These are phyloP conservation scores for Maudiozyma barnettii DNA, from an alignment of 805 yeast genomes.

Conservation along the genomic window DNA sequence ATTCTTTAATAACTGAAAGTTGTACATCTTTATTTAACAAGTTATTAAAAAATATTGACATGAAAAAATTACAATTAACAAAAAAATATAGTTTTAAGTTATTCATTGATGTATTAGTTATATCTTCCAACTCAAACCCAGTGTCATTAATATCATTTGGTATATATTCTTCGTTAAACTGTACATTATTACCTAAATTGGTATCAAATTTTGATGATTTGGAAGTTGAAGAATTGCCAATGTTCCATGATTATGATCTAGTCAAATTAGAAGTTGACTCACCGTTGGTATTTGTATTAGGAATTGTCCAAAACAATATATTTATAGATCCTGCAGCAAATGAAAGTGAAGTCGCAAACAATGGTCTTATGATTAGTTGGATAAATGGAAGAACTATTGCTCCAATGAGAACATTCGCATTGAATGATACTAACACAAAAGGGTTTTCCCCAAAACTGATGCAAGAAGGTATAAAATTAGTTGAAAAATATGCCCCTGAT, in stretches of 20 bases:
- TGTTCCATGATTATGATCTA: slow-evolving; percentile 77
- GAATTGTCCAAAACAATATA: slow-evolving; percentile 57
- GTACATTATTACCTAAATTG: slow-evolving; percentile 66
- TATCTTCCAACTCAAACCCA: slow-evolving; percentile 74
- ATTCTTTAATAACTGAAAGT: slow-evolving; percentile 56
- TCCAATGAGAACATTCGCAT: slow-evolving; percentile 61
- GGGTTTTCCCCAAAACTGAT: slow-evolving; percentile 45
- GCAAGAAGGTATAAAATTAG: slow-evolving; percentile 45
- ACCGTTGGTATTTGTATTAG: slow-evolving; percentile 69
- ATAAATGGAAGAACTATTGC: slow-evolving; percentile 56
- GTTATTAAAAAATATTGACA: slow-evolving; percentile 36
- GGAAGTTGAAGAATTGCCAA: slow-evolving; percentile 79
- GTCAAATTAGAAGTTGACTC: slow-evolving; percentile 47
- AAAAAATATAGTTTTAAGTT: slow-evolving; percentile 67
- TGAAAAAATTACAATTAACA: slow-evolving; percentile 48
- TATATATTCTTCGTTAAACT: slow-evolving; percentile 67
- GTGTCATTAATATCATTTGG: slow-evolving; percentile 72
- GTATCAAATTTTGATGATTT: slow-evolving; percentile 55
- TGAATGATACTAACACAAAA: slow-evolving; percentile 41
- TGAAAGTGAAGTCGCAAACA: slow-evolving; percentile 82
- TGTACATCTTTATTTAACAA: slow-evolving; percentile 46
- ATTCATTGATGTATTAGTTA: slow-evolving; percentile 68
- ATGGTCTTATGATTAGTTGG: slow-evolving; percentile 71
- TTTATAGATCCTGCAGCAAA: slow-evolving; percentile 80
- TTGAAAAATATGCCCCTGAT: slow-evolving; percentile 49